A percentile compares a stretch with the other conserved stretches of the same genome.
phyloP scores from a whole-genome alignment of 192 early-diverging fungal genomes.

The Backusella tuberculispora region DNA sequence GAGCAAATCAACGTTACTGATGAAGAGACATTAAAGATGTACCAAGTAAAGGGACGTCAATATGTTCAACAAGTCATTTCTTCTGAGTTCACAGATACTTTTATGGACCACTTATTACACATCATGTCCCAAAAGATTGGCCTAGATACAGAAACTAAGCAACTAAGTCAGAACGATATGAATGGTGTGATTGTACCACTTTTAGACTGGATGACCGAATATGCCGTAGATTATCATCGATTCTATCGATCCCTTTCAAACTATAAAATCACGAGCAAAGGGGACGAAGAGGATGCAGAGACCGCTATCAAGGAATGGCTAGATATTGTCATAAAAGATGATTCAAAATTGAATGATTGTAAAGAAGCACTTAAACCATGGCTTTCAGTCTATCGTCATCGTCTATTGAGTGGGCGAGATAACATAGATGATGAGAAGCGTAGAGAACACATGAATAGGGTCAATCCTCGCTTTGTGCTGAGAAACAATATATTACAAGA shows the following conservation, averaged over 20 bases:
- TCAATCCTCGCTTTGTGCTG: slow-evolving; percentile 78
- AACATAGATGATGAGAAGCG: slow-evolving; percentile 45
- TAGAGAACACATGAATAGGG: slow-evolving; percentile 57
- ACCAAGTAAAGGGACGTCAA: slow-evolving; percentile 41
- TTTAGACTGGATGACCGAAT: slow-evolving; percentile 63
- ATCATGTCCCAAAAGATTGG: slow-evolving; percentile 73
- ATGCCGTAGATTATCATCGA: slow-evolving; percentile 71
- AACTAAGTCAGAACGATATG: slow-evolving; percentile 37
- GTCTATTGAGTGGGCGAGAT: slow-evolving; percentile 33
- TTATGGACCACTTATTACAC: slow-evolving; percentile 50
- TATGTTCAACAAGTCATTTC: slow-evolving; percentile 55
- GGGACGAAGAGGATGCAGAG: slow-evolving; percentile 20
- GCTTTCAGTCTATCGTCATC: slow-evolving; percentile 58
- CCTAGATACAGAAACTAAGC: slow-evolving; percentile 21
- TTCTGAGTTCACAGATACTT: slow-evolving; percentile 51
- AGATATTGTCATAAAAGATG: slow-evolving; percentile 37
- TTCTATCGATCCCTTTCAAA: slow-evolving; percentile 74
- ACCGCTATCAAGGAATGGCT: slow-evolving; percentile 22
- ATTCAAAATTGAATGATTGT: slow-evolving; percentile 33
- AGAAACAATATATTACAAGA: slow-evolving; percentile 80
- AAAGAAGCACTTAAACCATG: slow-evolving; percentile 49
- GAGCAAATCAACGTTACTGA: slow-evolving; percentile 25
- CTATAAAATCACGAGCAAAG: slow-evolving; percentile 40
- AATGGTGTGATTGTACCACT: slow-evolving; percentile 63
- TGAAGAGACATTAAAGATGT: slow-evolving; percentile 27